Base-by-base conservation (phyloP, 371 early-diverging fungal species). In the Syncephalastrum contaminatum region DNA sequence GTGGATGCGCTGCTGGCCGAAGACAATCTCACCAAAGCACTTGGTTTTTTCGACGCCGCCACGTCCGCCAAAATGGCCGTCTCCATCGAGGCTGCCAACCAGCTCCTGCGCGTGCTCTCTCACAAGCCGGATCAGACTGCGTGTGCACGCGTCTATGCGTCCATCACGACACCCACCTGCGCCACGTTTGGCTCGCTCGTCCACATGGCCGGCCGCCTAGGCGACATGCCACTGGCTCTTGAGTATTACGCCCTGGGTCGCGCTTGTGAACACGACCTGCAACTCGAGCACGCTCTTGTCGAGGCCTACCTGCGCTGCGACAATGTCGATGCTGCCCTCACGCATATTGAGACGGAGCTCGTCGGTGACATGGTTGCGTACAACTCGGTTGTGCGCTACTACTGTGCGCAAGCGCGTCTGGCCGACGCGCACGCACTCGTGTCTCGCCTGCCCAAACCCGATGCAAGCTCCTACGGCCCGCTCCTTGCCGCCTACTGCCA, bases 101-200 rank as follows among this genome's bases (percentile, higher is more conserved):
- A 63, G 41, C 42, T 80, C 12, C 58, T 80, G 24, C 70, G 76
- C 20, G 67, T 73, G 4, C 52, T 80, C 6, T 73, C 75, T 39
- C 70, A 69, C 21, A 64, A 73, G 51, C 74, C 72, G 4, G 62
- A 66, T 48, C 69, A 64, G 0, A 42, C 51, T 14, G 66, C 71
- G 6, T 22, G 18, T 18, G 55, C 69, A 14, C 51, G 54, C 47
- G 65, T 80, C 4, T 75, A 73, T 51, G 40, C 63, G 5, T 65
- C 69, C 24, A 52, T 80, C 27, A 60, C 67, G 16, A 45, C 60
- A 8, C 48, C 56, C 1, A 66, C 67, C 13, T 59, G 72, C 7
- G 66, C 62, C 30, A 80, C 77, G 4, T 80, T 61, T 64, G 73
- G 73, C 15, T 73, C 75, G 2, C 58, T 80, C 24, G 72, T 80